A percentile compares a stretch with the other conserved stretches of the same genome.
These are phyloP conservation scores for Saraca asoca DNA, from an alignment of 331 rosid species.

Conservation along the genomic window DNA sequence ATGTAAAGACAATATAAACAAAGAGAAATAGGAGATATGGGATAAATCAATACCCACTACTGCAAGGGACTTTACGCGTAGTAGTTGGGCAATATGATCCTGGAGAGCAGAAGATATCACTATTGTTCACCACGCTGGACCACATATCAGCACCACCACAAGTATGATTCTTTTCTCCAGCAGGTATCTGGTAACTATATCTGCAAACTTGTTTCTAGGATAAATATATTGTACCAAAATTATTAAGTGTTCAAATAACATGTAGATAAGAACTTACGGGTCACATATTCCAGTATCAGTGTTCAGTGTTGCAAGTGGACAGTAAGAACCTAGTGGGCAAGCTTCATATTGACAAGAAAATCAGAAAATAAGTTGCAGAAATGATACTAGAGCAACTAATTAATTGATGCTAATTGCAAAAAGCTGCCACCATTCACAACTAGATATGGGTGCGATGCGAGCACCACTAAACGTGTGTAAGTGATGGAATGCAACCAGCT, in stretches of 20 bases:
- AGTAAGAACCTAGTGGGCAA: constrained; percentile 83
- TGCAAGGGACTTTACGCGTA: constrained; percentile 52
- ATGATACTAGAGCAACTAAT: constrained; percentile 3
- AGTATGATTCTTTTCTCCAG: constrained; percentile 63
- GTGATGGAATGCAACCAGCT: too few relatives aligned
- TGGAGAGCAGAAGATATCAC: constrained; percentile 78
- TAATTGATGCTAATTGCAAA: too few relatives aligned
- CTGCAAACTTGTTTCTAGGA: constrained; percentile 48
- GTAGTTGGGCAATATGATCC: constrained; percentile 83
- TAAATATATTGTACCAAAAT: constrained; percentile 25
- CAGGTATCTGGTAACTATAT: constrained; percentile 73
- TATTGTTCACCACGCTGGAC: constrained; percentile 56
- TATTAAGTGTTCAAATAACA: neutral
- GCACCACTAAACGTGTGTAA: too few relatives aligned
- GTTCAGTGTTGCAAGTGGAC: constrained; percentile 68
- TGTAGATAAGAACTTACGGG: constrained; percentile 61
- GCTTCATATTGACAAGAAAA: constrained; percentile 59
- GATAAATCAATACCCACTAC: constrained; percentile 73
- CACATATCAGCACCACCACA: constrained; percentile 89
- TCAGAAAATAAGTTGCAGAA: constrained; percentile 12
- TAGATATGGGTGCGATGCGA: too few relatives aligned
- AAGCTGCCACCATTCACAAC: too few relatives aligned
- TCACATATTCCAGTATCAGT: constrained; percentile 65
- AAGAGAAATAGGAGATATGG: constrained; percentile 25
- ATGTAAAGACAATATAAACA: constrained; percentile 23